These are phyloP conservation scores for Balakata baccata DNA, from an alignment of 345 rosid genomes.

Conservation along the genomic window DNA sequence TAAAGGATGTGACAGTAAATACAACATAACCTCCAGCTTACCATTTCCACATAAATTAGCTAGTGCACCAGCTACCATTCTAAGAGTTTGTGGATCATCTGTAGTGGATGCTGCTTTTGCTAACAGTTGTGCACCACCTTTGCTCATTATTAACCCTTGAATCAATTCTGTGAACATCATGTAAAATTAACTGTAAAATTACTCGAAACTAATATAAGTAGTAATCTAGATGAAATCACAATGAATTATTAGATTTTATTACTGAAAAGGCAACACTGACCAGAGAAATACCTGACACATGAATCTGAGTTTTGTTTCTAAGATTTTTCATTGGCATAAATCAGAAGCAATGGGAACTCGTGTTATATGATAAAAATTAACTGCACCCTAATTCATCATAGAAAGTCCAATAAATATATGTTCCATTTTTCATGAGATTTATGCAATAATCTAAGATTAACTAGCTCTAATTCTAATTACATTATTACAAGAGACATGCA, in stretches of 20 bases:
- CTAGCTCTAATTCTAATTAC: no score
- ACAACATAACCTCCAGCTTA: slow-evolving; percentile 31
- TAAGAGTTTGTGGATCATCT: slow-evolving; percentile 79
- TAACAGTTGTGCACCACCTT: slow-evolving; percentile 74
- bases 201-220: neutral
- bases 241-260: neutral
- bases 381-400: neutral
- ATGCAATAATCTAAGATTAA: neutral
- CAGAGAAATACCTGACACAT: neutral
- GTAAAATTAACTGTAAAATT: neutral
- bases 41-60: slow-evolving; percentile 95
- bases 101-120: slow-evolving; percentile 69
- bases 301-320: neutral
- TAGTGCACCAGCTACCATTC: slow-evolving; percentile 96
- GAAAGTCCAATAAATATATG: neutral
- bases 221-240: neutral
- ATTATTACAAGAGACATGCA: neutral
- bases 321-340: neutral
- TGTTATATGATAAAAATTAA: neutral
- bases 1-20: neutral
- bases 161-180: slow-evolving; percentile 51
- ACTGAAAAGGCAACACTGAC: neutral
- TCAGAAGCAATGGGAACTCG: neutral
- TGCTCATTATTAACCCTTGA: slow-evolving; percentile 82
- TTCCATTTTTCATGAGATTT: neutral